phyloP scores from a whole-genome alignment of 371 early-diverging fungal species.

The Rhizopus sp. region DNA sequence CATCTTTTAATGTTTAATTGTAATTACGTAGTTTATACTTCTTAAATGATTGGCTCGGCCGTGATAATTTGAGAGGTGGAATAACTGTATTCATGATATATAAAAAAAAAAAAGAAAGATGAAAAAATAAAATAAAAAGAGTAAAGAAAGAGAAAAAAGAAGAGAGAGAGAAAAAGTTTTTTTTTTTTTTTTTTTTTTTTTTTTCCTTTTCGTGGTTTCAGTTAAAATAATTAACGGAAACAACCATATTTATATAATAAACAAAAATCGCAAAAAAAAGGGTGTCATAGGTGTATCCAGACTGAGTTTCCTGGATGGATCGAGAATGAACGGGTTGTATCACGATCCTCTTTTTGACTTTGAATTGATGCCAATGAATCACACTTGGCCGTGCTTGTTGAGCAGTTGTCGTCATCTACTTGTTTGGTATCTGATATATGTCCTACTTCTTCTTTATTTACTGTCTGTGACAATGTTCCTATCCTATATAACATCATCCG shows the following conservation, averaged over 20 bases:
- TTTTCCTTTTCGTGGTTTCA: slow-evolving; percentile 6
- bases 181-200: slow-evolving; percentile 2
- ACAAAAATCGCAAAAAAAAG: neutral
- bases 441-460: slow-evolving; percentile 28
- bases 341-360: slow-evolving; percentile 6
- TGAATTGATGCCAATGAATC: slow-evolving; percentile 5
- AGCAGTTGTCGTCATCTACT: neutral
- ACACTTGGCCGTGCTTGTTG: neutral
- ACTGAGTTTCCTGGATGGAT: slow-evolving; percentile 27
- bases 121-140: neutral
- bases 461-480: slow-evolving; percentile 33
- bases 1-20: neutral
- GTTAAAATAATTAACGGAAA: neutral
- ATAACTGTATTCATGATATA: slow-evolving; percentile 7
- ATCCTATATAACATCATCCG: slow-evolving; percentile 20
- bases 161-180: slow-evolving; percentile 3
- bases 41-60: slow-evolving; percentile 12
- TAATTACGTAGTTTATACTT: slow-evolving; percentile 14
- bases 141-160: slow-evolving; percentile 8
- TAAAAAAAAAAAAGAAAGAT: slow-evolving; percentile 4
- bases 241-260: slow-evolving; percentile 3
- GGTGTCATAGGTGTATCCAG: slow-evolving; percentile 12
- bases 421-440: slow-evolving; percentile 16
- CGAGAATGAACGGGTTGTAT: neutral
- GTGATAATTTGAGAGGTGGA: slow-evolving; percentile 13